Evolutionary conservation across 768 basidiomycete genomes (phyloP), one percentile per base, ranked within the genome.

Genomic region (Mycena kentingensis): DNA sequence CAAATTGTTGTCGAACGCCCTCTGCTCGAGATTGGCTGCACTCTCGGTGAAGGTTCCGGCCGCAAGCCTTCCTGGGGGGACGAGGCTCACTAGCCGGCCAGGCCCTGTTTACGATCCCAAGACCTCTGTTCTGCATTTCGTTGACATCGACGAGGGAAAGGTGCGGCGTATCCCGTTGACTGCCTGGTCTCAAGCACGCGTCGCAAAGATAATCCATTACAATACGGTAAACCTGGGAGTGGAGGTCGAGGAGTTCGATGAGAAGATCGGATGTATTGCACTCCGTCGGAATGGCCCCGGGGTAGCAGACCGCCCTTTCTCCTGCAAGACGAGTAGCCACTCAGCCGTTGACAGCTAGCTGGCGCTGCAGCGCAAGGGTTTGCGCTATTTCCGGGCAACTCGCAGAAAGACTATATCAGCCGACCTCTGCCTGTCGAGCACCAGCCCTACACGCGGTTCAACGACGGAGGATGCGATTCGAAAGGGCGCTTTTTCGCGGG

Each of bases 381-480:
- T 60, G 83, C 77, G 10, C 39, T 82, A 25, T 69, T 85, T 25
- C 73, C 77, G 44, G 65, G 65, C 25, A 64, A 72, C 49, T 73
- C 77, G 13, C 70, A 60, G 18, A 61, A 83, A 22, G 68, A 66
- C 29, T 81, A 85, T 65, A 64, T 88, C 54, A 71, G 68, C 50
- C 66, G 75, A 65, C 84, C 86, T 12, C 61, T 87, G 6, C 68
- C 75, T n/a, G 57, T 64, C 10, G 63, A 71, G 21, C 70, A 79
- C 31, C 59, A 61, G 11, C 65, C 70, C 3, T 70, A 78, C 55
- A 80, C 77, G 25, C 77, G 86, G 36, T 85, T 88, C 70, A 87
- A 88, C 67, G 86, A 87, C 60, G 87, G 85, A 29, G 84, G 75
- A 2, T 88, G 87, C 62, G 85, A 87, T 60, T 75, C 70, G 51